A percentile compares a stretch with the other conserved stretches of the same genome.
These are phyloP conservation scores for Erigeron philadelphicus DNA, from an alignment of 140 eudicot species.

Conservation along the genomic window DNA sequence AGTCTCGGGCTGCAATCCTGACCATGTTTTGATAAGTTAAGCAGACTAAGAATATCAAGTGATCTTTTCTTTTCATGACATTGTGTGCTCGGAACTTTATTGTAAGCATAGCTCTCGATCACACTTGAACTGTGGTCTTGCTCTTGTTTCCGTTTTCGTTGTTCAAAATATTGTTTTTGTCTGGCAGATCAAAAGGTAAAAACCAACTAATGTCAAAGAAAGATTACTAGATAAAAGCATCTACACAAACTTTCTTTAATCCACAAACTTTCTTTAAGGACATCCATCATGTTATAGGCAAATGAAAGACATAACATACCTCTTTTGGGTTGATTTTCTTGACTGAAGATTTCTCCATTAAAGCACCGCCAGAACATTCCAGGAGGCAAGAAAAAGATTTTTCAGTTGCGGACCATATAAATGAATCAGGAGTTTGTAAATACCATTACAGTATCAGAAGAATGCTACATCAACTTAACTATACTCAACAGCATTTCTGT, in stretches of 20 bases:
- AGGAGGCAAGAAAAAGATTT: conserved; percentile 18
- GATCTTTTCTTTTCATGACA: conserved; percentile 50
- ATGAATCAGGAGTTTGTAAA: conserved; percentile 20
- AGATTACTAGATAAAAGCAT: conserved; percentile 9
- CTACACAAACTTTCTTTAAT: neutral
- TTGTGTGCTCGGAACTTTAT: conserved; percentile 33
- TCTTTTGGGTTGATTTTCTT: conserved; percentile 71
- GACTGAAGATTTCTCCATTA: conserved; percentile 50
- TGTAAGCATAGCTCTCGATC: conserved; percentile 37
- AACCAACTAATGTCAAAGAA: conserved; percentile 14
- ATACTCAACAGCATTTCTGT: neutral
- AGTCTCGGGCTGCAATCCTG: conserved; percentile 37
- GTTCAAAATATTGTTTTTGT: conserved; percentile 94
- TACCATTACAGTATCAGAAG: conserved; percentile 11
- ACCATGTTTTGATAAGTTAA: conserved; percentile 45
- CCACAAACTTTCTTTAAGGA: conserved; percentile 10
- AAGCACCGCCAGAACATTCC: conserved; percentile 27
- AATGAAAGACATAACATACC: conserved; percentile 42
- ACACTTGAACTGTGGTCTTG: conserved; percentile 37
- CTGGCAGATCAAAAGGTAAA: conserved; percentile 35
- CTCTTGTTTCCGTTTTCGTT: conserved; percentile 68
- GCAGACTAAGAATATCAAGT: conserved; percentile 73
- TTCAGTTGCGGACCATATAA: conserved; percentile 14
- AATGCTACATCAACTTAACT: conserved; percentile 7
- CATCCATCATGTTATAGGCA: conserved; percentile 21